Percentiles rank a stretch among this genome's conserved stretches.
Evolutionary conservation across 2,329 filamentous ascomycete species (phyloP).

Genomic region (Chaetothyriales sp.): DNA sequence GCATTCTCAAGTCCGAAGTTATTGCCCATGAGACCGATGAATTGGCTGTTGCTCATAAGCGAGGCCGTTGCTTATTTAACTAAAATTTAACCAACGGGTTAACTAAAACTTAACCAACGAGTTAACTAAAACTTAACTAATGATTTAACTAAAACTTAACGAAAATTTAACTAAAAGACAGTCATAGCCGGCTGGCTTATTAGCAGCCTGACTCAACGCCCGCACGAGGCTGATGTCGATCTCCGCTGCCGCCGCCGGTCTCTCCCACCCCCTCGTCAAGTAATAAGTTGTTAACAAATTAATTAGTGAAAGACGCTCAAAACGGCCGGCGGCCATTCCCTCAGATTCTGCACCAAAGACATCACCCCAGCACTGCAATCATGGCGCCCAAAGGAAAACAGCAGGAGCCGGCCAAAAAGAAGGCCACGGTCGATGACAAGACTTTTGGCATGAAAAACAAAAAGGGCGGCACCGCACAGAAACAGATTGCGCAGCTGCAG

Average conservation of each 20-base stretch:
- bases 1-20: not conserved
- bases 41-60: not conserved
- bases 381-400: conserved; percentile 36
- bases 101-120: too few species aligned
- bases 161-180: not conserved
- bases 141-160: too few species aligned
- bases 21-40: not conserved
- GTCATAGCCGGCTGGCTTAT: not conserved
- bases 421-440: conserved; percentile 63
- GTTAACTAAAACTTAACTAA: too few species aligned
- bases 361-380: conserved; percentile 1
- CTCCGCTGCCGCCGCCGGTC: too few species aligned
- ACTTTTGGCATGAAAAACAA: conserved; percentile 99
- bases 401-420: conserved; percentile 32
- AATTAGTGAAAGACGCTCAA: not conserved
- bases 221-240: not conserved
- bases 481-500: conserved; percentile 72
- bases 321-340: too few species aligned
- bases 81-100: not conserved
- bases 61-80: not conserved
- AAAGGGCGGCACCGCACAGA: conserved; percentile 84
- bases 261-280: too few species aligned
- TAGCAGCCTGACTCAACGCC: not conserved
- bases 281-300: too few species aligned
- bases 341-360: not conserved